Evolutionary conservation across 148 eudicot genomes (phyloP).

Genomic region (Rhododendron molle): DNA sequence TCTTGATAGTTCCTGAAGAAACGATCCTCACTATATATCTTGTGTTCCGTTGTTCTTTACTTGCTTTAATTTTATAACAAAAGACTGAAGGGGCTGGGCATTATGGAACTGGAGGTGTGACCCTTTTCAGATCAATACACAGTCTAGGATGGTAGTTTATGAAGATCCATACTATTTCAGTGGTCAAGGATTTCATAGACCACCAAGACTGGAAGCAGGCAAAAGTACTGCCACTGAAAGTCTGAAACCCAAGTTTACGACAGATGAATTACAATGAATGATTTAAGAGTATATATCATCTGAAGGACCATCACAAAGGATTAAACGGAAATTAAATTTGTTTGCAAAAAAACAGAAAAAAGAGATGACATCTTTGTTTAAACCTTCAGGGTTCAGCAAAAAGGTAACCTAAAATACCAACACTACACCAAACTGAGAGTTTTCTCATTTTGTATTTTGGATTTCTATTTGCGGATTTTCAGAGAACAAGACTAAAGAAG

Average conservation of each 20-base stretch:
- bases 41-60: too few species aligned
- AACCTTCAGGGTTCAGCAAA: neutral
- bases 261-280: neutral
- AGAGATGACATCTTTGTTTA: neutral
- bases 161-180: neutral
- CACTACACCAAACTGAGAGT: neutral
- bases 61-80: too few species aligned
- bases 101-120: neutral
- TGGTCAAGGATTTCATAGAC: neutral
- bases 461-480: neutral
- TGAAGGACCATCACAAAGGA: neutral
- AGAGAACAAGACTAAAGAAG: neutral
- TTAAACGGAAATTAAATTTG: neutral
- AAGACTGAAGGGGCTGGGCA: too few species aligned
- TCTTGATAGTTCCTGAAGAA: too few species aligned
- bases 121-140: neutral
- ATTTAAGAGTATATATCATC: neutral
- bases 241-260: neutral
- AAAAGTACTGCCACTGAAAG: neutral
- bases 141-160: neutral
- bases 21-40: too few species aligned
- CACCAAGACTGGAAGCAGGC: neutral
- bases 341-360: neutral
- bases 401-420: neutral
- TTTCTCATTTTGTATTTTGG: neutral